Evolutionary conservation across 176 grass and related monocot species (phyloP), one percentile per base, ranked within the genome.

Genomic region (Ensete glaucum): DNA sequence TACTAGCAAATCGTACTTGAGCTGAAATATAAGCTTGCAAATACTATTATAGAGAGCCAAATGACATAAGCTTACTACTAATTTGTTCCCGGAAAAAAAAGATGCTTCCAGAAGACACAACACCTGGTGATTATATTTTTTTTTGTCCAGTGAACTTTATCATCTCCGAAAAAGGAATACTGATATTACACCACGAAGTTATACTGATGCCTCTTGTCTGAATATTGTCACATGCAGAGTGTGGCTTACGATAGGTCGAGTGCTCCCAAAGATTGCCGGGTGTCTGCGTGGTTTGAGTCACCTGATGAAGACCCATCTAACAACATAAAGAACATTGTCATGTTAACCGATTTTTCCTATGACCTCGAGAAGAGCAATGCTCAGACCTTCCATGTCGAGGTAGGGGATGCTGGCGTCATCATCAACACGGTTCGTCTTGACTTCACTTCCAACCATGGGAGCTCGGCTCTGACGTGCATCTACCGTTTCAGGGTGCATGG

Each of bases 401-500:
- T 81, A 19, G 20, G 27, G 50, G 81, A 92, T 69, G 56, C 64
- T 3, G 81, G 81, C 3, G 8, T 88, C 8, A 53, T 88, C 8
- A 53, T 84, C 72, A 88, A 88, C 82, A 84, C 82, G 82, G 71
- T 89, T 20, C 85, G 90, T 53, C 56, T 92, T 50, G 87, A 92
- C 20, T 92, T 92, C 53, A 72, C 70, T n/a, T 92, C 87, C 0
- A 92, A 92, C 80, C 87, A 92, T 27, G 90, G 90, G 65, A 92
- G 74, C 82, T 83, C 84, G 7, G 50, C 19, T 2, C 64, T 84
- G 59, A 92, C 90, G 0, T 92, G 90, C 80, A 85, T 92, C 54
- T 92, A 92, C 79, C 90, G 90, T 22, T 20, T 92, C 65, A 75
- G 90, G 29, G 90, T 89, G 26, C 90, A 92, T 67, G 90, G 90